Evolutionary conservation across 495 filamentous ascomycete species (phyloP).

Genomic region (Neohortaea acidophila): DNA sequence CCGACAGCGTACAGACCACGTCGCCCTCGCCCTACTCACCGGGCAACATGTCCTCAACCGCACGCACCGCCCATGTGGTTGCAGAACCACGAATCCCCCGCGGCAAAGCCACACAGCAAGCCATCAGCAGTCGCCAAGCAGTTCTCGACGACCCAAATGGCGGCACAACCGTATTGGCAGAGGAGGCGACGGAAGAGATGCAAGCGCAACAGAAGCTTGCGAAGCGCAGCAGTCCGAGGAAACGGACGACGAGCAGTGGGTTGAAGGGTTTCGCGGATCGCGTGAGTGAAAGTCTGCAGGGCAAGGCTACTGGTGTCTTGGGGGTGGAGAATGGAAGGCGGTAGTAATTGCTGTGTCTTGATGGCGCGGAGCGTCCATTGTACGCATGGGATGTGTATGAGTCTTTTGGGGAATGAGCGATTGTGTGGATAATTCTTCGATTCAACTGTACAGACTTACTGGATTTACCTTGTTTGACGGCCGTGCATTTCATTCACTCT

Average conservation of each 20-base stretch:
- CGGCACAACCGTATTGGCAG: conserved; percentile 15
- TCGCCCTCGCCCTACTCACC: conserved; percentile 1
- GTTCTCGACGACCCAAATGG: conserved; percentile 18
- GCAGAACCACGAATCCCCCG: conserved; percentile 7
- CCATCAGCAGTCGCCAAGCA: conserved; percentile 16
- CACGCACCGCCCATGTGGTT: conserved; percentile 1
- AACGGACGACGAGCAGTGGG: conserved; percentile 22
- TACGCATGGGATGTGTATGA: too few species aligned
- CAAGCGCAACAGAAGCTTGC: conserved; percentile 4
- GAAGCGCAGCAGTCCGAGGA: conserved; percentile 20
- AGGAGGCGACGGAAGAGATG: conserved; percentile 23
- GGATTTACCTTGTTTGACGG: too few species aligned
- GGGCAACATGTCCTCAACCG: not conserved
- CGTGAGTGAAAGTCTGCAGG: conserved; percentile 28
- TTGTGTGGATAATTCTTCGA: too few species aligned
- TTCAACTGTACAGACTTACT: too few species aligned
- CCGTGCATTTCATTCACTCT: too few species aligned
- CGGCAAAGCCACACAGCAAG: conserved; percentile 20
- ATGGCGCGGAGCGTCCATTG: too few species aligned
- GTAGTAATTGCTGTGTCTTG: too few species aligned
- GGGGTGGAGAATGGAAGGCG: conserved; percentile 11
- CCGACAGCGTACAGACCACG: not conserved
- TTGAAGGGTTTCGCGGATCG: conserved; percentile 29
- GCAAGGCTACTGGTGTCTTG: conserved; percentile 17
- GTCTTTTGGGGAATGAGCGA: too few species aligned